Evolutionary conservation across 2,329 filamentous ascomycete genomes (phyloP), one percentile per base, ranked within the genome.

Genomic region (Colletotrichum neosansevieriae): DNA sequence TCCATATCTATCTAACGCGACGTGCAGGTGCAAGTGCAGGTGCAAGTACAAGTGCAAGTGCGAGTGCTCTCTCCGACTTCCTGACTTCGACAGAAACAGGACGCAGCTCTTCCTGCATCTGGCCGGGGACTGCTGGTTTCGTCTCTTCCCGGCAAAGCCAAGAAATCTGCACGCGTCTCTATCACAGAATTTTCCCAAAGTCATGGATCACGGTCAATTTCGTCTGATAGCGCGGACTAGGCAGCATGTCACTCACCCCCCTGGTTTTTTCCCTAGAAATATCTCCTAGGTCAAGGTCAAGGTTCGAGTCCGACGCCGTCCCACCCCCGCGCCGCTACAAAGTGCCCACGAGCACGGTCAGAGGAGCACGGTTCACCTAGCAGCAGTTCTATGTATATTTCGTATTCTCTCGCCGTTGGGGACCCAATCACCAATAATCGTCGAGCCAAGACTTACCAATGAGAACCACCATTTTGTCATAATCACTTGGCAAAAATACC

Each of bases 271-370:
- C 24, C 56, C 12, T 61, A n/a, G 45, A 50, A 60, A 40, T 12
- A 29, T 42, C 9, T n/a, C 15, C 17, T 34, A 63, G n/a, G n/a
- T n/a, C n/a, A n/a, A n/a, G 17, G 50, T 36, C 51, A 17, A 19
- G 32, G 42, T 44, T 17, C 42, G 51, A 5, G 19, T 61, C 44
- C 44, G 29, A 45, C 47, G 17, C 47, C 21, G 65, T 68, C 61
- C 61, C 61, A 68, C 65, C 66, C 66, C 66, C 61, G 66, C 66
- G 51, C 54, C 65, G 24, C 63, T 63, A 51, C 40, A 45, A 45
- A 58, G 24, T 45, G 40, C 21, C 40, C 38, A 44, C n/a, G 21
- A 58, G 40, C 54, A 45, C 21, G 38, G 40, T 38, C 54, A 32
- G 29, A 29, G 15, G 42, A 19, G 36, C 36, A 61, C 32, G 38